Conservation (phyloP, 108 stramenopile genomes). For the Nitzschia sp. region DNA sequence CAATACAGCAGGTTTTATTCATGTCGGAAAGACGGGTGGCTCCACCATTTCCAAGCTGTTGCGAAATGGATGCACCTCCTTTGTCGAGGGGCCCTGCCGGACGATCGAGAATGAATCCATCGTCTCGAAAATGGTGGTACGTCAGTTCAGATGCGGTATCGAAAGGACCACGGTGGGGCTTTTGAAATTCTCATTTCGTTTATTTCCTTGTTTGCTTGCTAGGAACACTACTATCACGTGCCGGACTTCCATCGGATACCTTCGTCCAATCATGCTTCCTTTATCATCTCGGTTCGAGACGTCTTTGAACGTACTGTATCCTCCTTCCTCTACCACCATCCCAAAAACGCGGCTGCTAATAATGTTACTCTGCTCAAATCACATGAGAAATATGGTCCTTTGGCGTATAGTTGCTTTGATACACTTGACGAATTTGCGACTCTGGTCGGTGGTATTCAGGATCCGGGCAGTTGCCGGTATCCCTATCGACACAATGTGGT, state of each 20-base stretch:
- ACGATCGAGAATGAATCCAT: slow-evolving; percentile 19
- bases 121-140: slow-evolving; percentile 30
- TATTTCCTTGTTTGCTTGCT: slow-evolving; percentile 8
- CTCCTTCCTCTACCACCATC: slow-evolving; percentile 50
- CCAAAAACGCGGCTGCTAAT: slow-evolving; percentile 19
- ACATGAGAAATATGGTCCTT: slow-evolving; percentile 7
- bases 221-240: slow-evolving; percentile 53
- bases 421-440: slow-evolving; percentile 44
- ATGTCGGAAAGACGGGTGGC: slow-evolving; percentile 73
- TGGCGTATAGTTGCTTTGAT: slow-evolving; percentile 49
- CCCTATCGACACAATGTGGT: slow-evolving; percentile 37
- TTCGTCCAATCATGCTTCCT: slow-evolving; percentile 33
- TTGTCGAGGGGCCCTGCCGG: slow-evolving; percentile 23
- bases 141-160: neutral
- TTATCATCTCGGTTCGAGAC: slow-evolving; percentile 56
- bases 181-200: neutral
- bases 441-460: slow-evolving; percentile 10
- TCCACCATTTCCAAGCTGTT: slow-evolving; percentile 55
- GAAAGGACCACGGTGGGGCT: neutral
- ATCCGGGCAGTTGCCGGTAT: slow-evolving; percentile 40
- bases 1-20: slow-evolving; percentile 40
- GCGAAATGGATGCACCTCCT: slow-evolving; percentile 55
- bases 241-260: slow-evolving; percentile 47
- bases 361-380: slow-evolving; percentile 8
- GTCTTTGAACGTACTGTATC: slow-evolving; percentile 59